phyloP scores from a whole-genome alignment of 1,139 yeast genomes.

The Nadsonia commutata region DNA sequence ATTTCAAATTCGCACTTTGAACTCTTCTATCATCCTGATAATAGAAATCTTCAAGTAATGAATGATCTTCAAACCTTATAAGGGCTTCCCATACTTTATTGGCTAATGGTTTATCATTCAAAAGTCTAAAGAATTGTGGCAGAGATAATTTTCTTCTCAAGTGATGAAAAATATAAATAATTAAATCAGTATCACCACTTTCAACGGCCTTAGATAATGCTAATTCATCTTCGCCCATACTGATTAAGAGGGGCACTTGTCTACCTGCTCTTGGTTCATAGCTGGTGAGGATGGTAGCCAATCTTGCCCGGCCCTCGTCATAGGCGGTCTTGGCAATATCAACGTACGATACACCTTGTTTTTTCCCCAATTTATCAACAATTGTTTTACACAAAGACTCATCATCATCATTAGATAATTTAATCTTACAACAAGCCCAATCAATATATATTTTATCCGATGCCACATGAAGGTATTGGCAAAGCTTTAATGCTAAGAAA shows the following conservation, averaged over 20 bases:
- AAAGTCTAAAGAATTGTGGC: conserved; percentile 42
- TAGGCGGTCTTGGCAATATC: conserved; percentile 56
- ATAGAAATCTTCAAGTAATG: conserved; percentile 32
- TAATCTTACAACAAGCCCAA: conserved; percentile 72
- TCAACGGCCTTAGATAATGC: conserved; percentile 61
- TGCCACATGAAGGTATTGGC: conserved; percentile 38
- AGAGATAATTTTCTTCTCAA: conserved; percentile 33
- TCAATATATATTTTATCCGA: conserved; percentile 46
- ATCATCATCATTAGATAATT: conserved; percentile 42
- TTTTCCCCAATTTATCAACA: conserved; percentile 28
- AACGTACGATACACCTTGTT: conserved; percentile 39
- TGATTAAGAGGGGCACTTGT: conserved; percentile 50
- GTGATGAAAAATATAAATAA: conserved; percentile 42
- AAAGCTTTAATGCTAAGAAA: conserved; percentile 47
- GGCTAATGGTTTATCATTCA: conserved; percentile 32
- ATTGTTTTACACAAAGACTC: conserved; percentile 39
- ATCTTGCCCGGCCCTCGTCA: conserved; percentile 63
- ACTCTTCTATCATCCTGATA: conserved; percentile 44
- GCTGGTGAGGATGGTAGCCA: conserved; percentile 52
- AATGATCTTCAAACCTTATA: not conserved
- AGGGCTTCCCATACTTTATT: conserved; percentile 27
- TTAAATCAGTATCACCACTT: conserved; percentile 50
- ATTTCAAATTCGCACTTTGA: conserved; percentile 31
- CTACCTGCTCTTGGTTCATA: conserved; percentile 52
- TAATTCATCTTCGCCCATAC: conserved; percentile 56